Evolutionary conservation across 1,284 basidiomycete genomes (phyloP).

Genomic region (Moesziomyces aphidis): DNA sequence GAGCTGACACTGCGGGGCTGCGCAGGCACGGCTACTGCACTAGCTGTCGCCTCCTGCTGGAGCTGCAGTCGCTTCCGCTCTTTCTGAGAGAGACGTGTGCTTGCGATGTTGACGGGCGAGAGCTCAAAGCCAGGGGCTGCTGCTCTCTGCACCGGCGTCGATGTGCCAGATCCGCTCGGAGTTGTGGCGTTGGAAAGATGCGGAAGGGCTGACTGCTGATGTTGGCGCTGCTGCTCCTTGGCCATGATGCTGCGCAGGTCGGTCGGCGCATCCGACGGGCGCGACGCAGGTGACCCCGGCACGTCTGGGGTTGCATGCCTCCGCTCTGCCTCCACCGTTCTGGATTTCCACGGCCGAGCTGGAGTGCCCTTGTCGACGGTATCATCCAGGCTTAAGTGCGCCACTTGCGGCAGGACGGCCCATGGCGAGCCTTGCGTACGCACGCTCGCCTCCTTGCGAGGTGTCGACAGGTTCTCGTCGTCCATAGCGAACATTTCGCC

Average conservation of each 20-base stretch:
- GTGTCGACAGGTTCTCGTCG: constrained; percentile 69
- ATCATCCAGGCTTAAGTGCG: constrained; percentile 44
- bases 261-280: constrained; percentile 15
- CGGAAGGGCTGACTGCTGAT: constrained; percentile 16
- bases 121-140: constrained; percentile 23
- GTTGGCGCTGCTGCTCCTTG: constrained; percentile 64
- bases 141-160: constrained; percentile 29
- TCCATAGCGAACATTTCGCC: constrained; percentile 77
- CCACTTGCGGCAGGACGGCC: constrained; percentile 38
- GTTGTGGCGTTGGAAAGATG: constrained; percentile 25
- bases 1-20: constrained; percentile 19
- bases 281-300: constrained; percentile 24
- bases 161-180: constrained; percentile 37
- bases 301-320: constrained; percentile 49
- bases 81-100: constrained; percentile 59
- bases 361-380: constrained; percentile 18
- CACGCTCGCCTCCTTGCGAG: constrained; percentile 13
- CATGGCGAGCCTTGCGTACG: constrained; percentile 33
- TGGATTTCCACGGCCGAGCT: constrained; percentile 70
- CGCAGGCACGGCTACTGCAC: constrained; percentile 14
- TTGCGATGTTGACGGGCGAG: constrained; percentile 41
- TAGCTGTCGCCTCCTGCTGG: constrained; percentile 33
- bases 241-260: constrained; percentile 90
- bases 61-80: constrained; percentile 61
- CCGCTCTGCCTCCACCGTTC: constrained; percentile 69